Evolutionary conservation across 169 alveolate genomes (phyloP).

Genomic region (Perkinsus olseni): DNA sequence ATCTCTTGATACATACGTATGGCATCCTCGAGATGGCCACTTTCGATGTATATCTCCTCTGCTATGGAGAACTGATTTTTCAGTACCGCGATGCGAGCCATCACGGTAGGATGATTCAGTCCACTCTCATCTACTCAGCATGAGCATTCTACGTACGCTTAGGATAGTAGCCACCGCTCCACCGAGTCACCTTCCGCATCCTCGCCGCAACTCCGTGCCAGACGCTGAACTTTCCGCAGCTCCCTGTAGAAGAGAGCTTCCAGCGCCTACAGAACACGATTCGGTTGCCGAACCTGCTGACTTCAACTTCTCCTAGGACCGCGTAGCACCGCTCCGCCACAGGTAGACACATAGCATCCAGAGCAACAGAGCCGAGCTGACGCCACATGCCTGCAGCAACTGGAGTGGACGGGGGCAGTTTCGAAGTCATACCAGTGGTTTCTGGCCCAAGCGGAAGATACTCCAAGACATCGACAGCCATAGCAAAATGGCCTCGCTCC

Average conservation of each 20-base stretch:
- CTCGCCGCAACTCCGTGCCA: neutral
- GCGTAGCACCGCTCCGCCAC: conserved; percentile 87
- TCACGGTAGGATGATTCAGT: conserved; percentile 22
- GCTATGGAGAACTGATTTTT: conserved; percentile 80
- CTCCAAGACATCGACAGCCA: conserved; percentile 74
- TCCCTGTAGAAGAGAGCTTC: conserved; percentile 8
- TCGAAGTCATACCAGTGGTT: neutral
- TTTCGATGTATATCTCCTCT: conserved; percentile 74
- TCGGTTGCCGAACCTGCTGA: conserved; percentile 34
- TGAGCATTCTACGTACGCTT: neutral
- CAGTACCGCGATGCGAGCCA: conserved; percentile 71
- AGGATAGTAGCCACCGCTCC: neutral
- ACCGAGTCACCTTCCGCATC: neutral
- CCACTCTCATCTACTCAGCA: neutral
- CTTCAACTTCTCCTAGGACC: conserved; percentile 73
- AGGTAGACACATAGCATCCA: conserved; percentile 62
- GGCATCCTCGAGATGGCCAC: conserved; percentile 81
- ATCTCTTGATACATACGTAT: conserved; percentile 85
- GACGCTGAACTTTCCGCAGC: neutral
- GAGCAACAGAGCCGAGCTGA: conserved; percentile 71
- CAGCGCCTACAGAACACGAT: conserved; percentile 48
- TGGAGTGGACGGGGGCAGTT: neutral
- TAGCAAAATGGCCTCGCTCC: conserved; percentile 70
- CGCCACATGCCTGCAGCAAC: conserved; percentile 78
- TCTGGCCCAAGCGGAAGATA: conserved; percentile 28